These are phyloP conservation scores for Cercospora zeina DNA, from an alignment of 2,329 filamentous ascomycete genomes.

Conservation along the genomic window DNA sequence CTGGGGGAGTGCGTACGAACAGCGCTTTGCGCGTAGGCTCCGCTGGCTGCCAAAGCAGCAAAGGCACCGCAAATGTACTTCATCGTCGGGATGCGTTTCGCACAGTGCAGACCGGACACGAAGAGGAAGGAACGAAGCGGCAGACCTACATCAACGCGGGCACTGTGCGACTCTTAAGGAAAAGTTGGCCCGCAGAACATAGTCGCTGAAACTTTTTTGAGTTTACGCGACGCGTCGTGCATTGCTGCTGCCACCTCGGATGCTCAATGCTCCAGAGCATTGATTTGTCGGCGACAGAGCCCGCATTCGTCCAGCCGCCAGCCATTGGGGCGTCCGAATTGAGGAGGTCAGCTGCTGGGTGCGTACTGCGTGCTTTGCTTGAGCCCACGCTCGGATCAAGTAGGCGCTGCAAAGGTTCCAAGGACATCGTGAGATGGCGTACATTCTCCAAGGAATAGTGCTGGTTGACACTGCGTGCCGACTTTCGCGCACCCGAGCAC, in stretches of 20 bases:
- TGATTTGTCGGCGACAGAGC: neutral
- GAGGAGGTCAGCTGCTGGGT: neutral
- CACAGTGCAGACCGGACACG: too few relatives aligned
- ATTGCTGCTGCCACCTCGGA: slow-evolving; percentile 6
- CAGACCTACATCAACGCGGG: neutral
- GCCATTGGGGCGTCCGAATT: neutral
- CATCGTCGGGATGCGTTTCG: neutral
- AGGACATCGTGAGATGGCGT: neutral
- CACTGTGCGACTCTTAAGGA: neutral
- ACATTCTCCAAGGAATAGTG: neutral
- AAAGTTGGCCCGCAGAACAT: neutral
- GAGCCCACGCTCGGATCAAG: neutral
- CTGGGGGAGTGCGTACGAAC: neutral
- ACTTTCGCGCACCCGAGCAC: neutral
- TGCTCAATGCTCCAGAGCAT: neutral
- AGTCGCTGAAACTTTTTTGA: slow-evolving; percentile 5
- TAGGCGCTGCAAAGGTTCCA: neutral
- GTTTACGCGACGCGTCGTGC: slow-evolving; percentile 8
- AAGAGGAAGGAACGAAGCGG: neutral
- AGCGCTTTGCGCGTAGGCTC: neutral
- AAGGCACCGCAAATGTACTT: neutral
- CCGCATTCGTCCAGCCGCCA: slow-evolving; percentile 9
- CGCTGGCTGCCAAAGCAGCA: neutral
- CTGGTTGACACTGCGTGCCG: neutral
- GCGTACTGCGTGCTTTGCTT: neutral